Evolutionary conservation across 306 rosid species (phyloP).

Genomic region (Potentilla sterilis): DNA sequence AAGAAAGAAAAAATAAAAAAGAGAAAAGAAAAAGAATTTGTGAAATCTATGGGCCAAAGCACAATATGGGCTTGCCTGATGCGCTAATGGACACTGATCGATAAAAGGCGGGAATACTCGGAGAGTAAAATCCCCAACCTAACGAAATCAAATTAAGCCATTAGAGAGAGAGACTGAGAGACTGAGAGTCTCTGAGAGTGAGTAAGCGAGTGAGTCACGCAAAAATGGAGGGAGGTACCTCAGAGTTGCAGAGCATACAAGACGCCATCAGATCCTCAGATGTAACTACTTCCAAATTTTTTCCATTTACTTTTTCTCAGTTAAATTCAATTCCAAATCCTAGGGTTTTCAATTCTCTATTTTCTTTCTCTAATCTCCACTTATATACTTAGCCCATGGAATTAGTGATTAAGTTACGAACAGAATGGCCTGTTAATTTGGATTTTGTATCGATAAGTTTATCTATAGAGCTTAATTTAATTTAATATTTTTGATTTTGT

Average conservation of each 20-base stretch:
- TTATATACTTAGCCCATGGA: not conserved
- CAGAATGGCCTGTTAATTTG: not conserved
- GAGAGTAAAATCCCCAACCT: constrained; percentile 12
- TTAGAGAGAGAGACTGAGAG: not conserved
- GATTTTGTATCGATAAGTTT: too few relatives aligned
- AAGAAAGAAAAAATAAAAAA: too few relatives aligned
- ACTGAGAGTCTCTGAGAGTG: constrained; percentile 1
- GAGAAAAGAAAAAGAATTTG: too few relatives aligned
- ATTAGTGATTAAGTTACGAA: not conserved
- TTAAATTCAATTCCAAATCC: not conserved
- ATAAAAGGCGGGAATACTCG: constrained; percentile 42
- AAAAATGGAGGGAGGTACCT: constrained; percentile 56
- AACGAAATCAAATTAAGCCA: not conserved
- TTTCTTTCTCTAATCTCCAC: not conserved
- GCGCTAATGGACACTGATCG: not conserved
- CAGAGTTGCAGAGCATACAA: constrained; percentile 48
- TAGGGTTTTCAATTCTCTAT: not conserved
- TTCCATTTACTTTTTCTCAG: constrained; percentile 5
- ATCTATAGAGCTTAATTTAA: too few relatives aligned
- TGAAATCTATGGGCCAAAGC: too few relatives aligned
- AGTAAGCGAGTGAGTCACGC: constrained; percentile 8
- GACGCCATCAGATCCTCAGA: constrained; percentile 73
- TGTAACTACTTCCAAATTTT: constrained; percentile 39
- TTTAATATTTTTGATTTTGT: too few relatives aligned
- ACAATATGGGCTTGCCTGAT: too few relatives aligned